Conservation (phyloP, 2,329 filamentous ascomycete species). For the Colletotrichum tropicicola region DNA sequence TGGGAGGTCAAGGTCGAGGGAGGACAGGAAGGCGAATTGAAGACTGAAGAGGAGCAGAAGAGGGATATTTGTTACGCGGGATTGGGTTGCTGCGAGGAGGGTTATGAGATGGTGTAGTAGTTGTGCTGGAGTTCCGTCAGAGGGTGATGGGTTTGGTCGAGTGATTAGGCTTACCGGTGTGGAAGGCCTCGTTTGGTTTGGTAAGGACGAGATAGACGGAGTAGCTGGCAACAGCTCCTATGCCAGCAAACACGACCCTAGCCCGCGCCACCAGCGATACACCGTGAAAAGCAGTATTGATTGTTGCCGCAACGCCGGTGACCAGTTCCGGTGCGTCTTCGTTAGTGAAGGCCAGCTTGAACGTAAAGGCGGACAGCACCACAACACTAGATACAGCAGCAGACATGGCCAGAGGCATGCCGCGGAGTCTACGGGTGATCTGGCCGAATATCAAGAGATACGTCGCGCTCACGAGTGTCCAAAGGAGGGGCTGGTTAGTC, state of each 20-base stretch:
- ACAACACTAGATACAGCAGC: slow-evolving; percentile 53
- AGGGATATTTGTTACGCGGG: slow-evolving; percentile 84
- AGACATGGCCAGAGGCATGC: slow-evolving; percentile 50
- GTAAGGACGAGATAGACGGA: slow-evolving; percentile 49
- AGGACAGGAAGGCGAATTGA: slow-evolving; percentile 59
- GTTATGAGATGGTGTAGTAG: slow-evolving; percentile 76
- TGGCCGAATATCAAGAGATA: slow-evolving; percentile 70
- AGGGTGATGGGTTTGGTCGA: background rate
- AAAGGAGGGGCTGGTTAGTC: slow-evolving; percentile 73
- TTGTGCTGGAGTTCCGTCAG: slow-evolving; percentile 37
- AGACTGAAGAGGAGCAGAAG: slow-evolving; percentile 80
- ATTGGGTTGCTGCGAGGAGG: slow-evolving; percentile 87
- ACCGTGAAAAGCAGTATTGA: slow-evolving; percentile 51
- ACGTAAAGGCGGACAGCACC: slow-evolving; percentile 70
- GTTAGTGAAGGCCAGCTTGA: slow-evolving; percentile 89
- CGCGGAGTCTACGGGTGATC: slow-evolving; percentile 51
- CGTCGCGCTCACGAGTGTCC: slow-evolving; percentile 74
- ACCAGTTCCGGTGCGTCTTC: slow-evolving; percentile 90
- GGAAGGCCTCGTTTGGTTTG: background rate
- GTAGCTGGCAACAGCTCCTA: slow-evolving; percentile 48
- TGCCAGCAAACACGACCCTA: slow-evolving; percentile 58
- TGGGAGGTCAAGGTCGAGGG: slow-evolving; percentile 56
- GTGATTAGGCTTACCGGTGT: slow-evolving; percentile 24
- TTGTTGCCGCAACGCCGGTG: slow-evolving; percentile 49
- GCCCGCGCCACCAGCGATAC: slow-evolving; percentile 58